Conservation (phyloP, 768 basidiomycete genomes). For the Tulasnella sp. region DNA sequence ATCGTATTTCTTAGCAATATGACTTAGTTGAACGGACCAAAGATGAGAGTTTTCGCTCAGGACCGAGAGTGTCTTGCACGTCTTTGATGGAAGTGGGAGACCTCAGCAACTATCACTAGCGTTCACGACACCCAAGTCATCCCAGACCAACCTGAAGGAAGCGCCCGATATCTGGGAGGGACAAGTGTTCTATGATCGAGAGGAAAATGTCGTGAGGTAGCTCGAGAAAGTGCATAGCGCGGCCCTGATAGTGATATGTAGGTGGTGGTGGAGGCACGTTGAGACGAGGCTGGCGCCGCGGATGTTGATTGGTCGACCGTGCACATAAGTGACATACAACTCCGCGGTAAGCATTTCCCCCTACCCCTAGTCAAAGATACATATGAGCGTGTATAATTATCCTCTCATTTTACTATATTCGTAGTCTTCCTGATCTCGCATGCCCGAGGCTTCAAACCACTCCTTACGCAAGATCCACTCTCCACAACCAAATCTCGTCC, state of each 20-base stretch:
- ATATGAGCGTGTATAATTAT: not conserved
- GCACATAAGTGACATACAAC: not conserved
- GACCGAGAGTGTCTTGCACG: not conserved
- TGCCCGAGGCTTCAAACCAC: too few relatives aligned
- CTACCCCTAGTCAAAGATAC: not conserved
- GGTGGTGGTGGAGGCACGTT: not conserved
- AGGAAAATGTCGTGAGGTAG: not conserved
- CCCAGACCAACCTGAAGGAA: not conserved
- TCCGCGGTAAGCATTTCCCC: not conserved
- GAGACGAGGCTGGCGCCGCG: not conserved
- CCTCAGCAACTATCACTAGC: not conserved
- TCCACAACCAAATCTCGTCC: conserved; percentile 1
- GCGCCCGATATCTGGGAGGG: not conserved
- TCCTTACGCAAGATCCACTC: not conserved
- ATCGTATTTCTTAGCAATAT: not conserved
- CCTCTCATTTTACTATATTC: not conserved
- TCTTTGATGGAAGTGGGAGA: not conserved
- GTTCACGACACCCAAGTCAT: not conserved
- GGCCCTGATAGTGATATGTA: not conserved
- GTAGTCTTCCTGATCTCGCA: too few relatives aligned
- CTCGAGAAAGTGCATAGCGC: not conserved
- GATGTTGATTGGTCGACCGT: not conserved
- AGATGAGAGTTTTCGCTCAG: not conserved
- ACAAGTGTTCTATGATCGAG: not conserved
- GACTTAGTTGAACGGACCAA: not conserved